Evolutionary conservation across 2,329 filamentous ascomycete species (phyloP).

Genomic region (Stagonosporopsis tanaceti): DNA sequence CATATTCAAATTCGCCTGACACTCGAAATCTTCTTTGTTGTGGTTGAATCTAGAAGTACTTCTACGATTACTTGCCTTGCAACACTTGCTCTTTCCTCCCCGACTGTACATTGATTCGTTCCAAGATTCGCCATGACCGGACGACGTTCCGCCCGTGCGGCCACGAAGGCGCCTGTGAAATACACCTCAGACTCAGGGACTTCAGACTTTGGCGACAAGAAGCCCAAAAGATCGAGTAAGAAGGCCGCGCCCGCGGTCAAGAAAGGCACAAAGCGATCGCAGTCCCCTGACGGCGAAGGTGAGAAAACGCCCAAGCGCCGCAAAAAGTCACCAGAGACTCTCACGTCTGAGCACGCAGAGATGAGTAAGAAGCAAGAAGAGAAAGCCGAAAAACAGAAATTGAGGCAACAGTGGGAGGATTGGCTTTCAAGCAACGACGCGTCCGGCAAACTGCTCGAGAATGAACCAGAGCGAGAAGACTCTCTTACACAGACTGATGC

Average conservation of each 20-base stretch:
- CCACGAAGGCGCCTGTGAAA: conserved; percentile 24
- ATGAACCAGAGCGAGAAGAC: conserved; percentile 2
- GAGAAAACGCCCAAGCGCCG: conserved; percentile 18
- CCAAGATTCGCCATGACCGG: conserved; percentile 17
- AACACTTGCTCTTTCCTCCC: no score
- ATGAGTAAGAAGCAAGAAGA: conserved; percentile 6
- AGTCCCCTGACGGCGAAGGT: neutral
- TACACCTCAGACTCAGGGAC: conserved; percentile 25
- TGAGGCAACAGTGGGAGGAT: conserved; percentile 12
- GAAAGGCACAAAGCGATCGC: neutral
- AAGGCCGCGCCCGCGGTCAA: conserved; percentile 2
- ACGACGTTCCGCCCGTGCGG: conserved; percentile 22
- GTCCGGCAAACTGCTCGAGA: conserved; percentile 3
- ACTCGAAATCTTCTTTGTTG: neutral
- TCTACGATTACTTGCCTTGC: neutral
- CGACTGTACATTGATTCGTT: neutral
- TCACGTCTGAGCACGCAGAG: conserved; percentile 8
- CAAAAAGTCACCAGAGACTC: conserved; percentile 2
- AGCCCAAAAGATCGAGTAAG: conserved; percentile 5
- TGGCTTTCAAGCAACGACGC: conserved; percentile 13
- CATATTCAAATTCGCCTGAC: neutral
- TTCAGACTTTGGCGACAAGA: conserved; percentile 23
- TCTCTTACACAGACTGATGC: conserved; percentile 8
- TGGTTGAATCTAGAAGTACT: neutral
- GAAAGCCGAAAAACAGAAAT: conserved; percentile 4